A percentile compares a stretch with the other conserved stretches of the same genome.
These are phyloP conservation scores for Arthrinium phaeospermum DNA, from an alignment of 2,329 filamentous ascomycete species.

Conservation along the genomic window DNA sequence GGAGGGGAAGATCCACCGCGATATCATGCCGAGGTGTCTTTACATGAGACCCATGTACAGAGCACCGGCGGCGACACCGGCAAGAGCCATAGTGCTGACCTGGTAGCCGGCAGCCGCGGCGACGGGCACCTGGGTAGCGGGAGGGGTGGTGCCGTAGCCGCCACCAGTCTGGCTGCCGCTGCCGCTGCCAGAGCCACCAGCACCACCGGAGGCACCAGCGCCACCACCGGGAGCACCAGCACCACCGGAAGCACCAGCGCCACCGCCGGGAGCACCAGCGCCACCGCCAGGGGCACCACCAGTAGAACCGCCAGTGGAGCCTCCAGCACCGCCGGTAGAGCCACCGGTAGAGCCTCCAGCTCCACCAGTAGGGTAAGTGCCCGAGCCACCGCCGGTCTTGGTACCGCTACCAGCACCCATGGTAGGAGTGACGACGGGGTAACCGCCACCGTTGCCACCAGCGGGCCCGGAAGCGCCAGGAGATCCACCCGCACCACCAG, in stretches of 20 bases:
- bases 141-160: background rate
- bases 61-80: background rate
- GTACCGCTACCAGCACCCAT: background rate
- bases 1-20: background rate
- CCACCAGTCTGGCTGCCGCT: background rate
- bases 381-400: background rate
- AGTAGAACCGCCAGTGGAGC: background rate
- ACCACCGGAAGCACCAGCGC: too few relatives aligned
- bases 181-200: background rate
- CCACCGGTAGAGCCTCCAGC: too few relatives aligned
- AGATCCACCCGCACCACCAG: background rate
- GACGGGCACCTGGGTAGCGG: background rate
- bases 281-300: background rate
- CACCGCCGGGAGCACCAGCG: too few relatives aligned
- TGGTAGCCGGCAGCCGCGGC: background rate
- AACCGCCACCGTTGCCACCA: background rate
- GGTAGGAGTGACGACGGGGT: background rate
- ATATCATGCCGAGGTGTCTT: background rate
- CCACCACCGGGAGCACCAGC: too few relatives aligned
- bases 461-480: background rate
- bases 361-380: too few relatives aligned
- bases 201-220: background rate
- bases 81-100: background rate
- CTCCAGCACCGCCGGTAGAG: too few relatives aligned
- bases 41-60: conserved; percentile 7